Percentiles rank a stretch among this genome's conserved stretches.
Conservation (phyloP, 768 basidiomycete genomes). For the Multifurca ochricompacta region DNA sequence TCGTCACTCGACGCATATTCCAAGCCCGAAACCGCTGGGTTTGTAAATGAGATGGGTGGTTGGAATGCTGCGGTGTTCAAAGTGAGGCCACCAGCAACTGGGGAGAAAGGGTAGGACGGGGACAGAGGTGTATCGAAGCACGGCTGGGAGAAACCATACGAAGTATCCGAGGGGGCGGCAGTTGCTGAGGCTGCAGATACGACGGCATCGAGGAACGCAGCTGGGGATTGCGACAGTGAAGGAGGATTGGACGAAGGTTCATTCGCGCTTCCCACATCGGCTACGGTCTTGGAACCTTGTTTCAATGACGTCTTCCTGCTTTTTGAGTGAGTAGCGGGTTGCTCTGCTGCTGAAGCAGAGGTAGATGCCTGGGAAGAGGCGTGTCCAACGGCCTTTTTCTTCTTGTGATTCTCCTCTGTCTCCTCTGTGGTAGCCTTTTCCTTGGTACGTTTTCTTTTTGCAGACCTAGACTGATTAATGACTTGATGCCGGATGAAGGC, state of each 20-base stretch:
- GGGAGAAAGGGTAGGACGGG: slow-evolving; percentile 6
- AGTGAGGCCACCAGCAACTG: not conserved
- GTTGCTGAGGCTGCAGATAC: slow-evolving; percentile 57
- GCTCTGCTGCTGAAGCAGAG: not conserved
- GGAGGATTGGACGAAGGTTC: slow-evolving; percentile 8
- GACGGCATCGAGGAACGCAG: slow-evolving; percentile 56
- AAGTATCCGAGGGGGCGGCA: slow-evolving; percentile 22
- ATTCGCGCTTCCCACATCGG: not conserved
- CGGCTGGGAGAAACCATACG: slow-evolving; percentile 22
- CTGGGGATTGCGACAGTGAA: slow-evolving; percentile 24
- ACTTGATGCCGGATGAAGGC: slow-evolving; percentile 28
- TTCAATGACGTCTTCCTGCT: slow-evolving; percentile 29
- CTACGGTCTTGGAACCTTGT: not conserved
- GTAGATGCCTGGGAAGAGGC: not conserved
- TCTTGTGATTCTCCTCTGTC: slow-evolving; percentile 28
- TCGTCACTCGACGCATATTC: slow-evolving; percentile 58
- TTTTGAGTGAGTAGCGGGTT: slow-evolving; percentile 23
- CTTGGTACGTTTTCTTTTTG: slow-evolving; percentile 32
- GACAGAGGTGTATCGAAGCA: slow-evolving; percentile 17
- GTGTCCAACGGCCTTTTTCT: slow-evolving; percentile 23
- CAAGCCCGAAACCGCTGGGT: slow-evolving; percentile 29
- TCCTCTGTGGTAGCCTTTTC: slow-evolving; percentile 16
- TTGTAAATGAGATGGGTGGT: slow-evolving; percentile 24
- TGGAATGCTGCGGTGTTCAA: slow-evolving; percentile 25
- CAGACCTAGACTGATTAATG: slow-evolving; percentile 15